Base-by-base conservation (phyloP, 768 basidiomycete species). In the Amanita phalloides region DNA sequence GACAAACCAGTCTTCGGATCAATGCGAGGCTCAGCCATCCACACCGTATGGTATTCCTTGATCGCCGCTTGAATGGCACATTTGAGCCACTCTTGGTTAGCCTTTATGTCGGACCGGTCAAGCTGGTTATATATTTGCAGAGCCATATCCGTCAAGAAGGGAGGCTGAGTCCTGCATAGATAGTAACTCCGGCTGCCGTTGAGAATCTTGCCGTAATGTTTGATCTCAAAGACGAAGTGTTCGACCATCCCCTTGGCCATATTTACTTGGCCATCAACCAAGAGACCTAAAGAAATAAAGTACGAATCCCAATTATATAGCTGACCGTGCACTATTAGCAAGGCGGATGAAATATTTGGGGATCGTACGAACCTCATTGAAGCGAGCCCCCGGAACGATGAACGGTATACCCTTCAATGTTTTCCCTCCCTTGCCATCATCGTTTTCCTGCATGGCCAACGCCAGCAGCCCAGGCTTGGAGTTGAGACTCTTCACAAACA, bases 171-270 rank as follows among this genome's bases (percentile, higher is more conserved):
- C 55, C 95, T 86, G 65, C 88, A 90, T 53, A 99, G 81, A 66
- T 99, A 99, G 77, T 84, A 86, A 64, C 88, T 90, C 60, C 95
- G 86, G 67, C 86, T 94, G 55, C 95, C 95, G 65, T 99, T 99
- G 57, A 98, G 71, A 60, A 94, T 93, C 69, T 95, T 94, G 72
- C 89, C 88, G 64, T 96, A 96, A 68, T 96, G 90, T 71, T 84
- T 91, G 74, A 99, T 96, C 74, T 98, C 92, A 64, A 98, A 99
- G 62, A 96, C 88, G 71, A 98, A 99, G 66, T 99, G 95, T 51
- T 98, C 96, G 41, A 97, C 93, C 82, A 98, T 92, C 60, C 92
- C 90, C 68, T 93, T 91, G 17, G 96, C 95, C 82, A 98, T 88
- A 53, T 83, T 78, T 26, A 95, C 82, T 60, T 92, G 85, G 25